Evolutionary conservation across 202 grass and related monocot genomes (phyloP).

Genomic region (Carex arenaria): DNA sequence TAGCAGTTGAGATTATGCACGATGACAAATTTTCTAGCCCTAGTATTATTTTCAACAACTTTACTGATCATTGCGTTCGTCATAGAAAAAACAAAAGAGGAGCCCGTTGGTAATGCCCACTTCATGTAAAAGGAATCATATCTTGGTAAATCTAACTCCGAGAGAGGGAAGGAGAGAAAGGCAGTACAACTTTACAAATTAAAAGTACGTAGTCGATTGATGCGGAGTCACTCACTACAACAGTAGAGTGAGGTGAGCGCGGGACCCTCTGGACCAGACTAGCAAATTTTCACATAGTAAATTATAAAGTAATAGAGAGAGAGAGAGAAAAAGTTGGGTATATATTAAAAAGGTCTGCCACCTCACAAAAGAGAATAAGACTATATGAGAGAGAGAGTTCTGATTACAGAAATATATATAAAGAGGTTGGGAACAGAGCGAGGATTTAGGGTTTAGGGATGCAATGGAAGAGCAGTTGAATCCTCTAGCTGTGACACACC

Average conservation of each 20-base stretch:
- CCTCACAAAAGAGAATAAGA: background rate
- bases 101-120: background rate
- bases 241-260: conserved; percentile 5
- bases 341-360: background rate
- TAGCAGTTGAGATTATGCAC: no score
- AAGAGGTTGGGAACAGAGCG: background rate
- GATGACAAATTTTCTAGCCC: no score
- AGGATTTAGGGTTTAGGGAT: conserved; percentile 17
- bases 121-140: conserved; percentile 13
- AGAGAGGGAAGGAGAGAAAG: background rate
- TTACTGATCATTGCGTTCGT: background rate
- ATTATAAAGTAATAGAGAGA: background rate
- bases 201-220: background rate
- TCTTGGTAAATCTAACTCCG: conserved; percentile 9
- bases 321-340: background rate
- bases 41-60: background rate
- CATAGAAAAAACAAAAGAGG: background rate
- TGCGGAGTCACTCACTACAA: background rate
- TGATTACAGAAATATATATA: conserved; percentile 14
- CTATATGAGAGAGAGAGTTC: background rate
- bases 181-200: conserved; percentile 13
- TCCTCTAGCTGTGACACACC: conserved; percentile 79
- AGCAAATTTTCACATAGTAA: background rate
- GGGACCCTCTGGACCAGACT: conserved; percentile 21
- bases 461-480: conserved; percentile 92